phyloP scores from a whole-genome alignment of 1,284 basidiomycete genomes.

The Coriolopsis trogii region DNA sequence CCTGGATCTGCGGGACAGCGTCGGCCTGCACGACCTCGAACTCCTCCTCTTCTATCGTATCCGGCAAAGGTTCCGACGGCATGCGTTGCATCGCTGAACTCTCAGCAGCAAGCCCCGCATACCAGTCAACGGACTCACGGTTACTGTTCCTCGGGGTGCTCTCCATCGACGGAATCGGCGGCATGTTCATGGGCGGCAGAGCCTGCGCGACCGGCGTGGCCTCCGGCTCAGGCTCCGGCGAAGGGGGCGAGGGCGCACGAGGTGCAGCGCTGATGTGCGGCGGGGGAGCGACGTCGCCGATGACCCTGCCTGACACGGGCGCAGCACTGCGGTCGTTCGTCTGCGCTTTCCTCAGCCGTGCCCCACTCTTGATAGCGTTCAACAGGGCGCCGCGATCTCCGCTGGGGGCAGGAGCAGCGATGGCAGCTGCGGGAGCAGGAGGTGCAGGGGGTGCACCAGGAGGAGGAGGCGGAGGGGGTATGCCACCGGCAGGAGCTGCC shows the following conservation, averaged over 20 bases:
- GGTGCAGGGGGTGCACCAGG: conserved; percentile 33
- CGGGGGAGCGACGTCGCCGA: conserved; percentile 80
- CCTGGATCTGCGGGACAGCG: conserved; percentile 55
- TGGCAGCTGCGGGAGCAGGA: conserved; percentile 39
- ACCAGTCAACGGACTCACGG: conserved; percentile 92
- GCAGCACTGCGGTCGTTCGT: conserved; percentile 86
- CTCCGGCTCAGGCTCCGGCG: conserved; percentile 19
- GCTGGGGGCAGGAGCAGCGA: conserved; percentile 41
- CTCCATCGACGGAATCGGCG: too few relatives aligned
- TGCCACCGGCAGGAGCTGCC: conserved; percentile 30
- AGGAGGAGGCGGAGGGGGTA: conserved; percentile 24
- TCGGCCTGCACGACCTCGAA: conserved; percentile 38
- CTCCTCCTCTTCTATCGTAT: conserved; percentile 62
- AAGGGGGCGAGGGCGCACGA: conserved; percentile 44
- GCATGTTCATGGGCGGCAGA: conserved; percentile 9
- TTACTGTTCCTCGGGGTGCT: conserved; percentile 47
- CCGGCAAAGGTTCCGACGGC: conserved; percentile 47
- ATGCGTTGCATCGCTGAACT: conserved; percentile 35
- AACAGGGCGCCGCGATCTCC: conserved; percentile 75
- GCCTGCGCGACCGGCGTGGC: conserved; percentile 17
- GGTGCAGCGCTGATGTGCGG: conserved; percentile 62
- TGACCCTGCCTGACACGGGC: conserved; percentile 70
- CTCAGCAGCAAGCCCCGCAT: conserved; percentile 86
- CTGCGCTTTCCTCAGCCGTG: conserved; percentile 73
- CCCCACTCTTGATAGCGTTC: conserved; percentile 82